Evolutionary conservation across 2,329 filamentous ascomycete genomes (phyloP), one percentile per base, ranked within the genome.

Genomic region (Tolypocladium amazonense): DNA sequence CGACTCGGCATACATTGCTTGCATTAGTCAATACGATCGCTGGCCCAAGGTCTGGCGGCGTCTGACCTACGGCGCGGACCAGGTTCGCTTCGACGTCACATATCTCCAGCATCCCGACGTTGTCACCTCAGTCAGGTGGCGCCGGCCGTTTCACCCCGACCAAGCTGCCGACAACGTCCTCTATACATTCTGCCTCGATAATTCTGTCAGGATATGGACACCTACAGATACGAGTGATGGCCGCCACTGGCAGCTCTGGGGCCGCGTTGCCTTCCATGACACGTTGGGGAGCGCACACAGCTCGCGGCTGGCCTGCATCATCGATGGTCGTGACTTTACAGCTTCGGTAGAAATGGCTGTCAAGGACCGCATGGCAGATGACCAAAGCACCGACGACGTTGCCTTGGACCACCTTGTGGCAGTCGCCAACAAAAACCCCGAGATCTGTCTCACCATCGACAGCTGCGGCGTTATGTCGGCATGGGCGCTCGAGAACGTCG

Each of bases 1-100:
- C 63, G 93, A 96, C 71, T 92, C 90, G 15, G 87, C 87, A 25
- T 86, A 96, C 62, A 90, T 97, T 58, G 93, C 92, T 23, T 92
- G 90, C 1, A 83, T 89, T 15, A 89, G 91, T 50, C 78, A 81
- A 56, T 85, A 90, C 69, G 94, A 97, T 72, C 82, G 88, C 57
- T 77, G 97, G 25, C 86, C 96, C 65, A 97, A 99, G 75, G 83
- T 97, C 67, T 99, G 95, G 94, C 85, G 92, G 63, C 84, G 93
- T 58, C 77, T 96, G 30, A 89, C 88, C 11, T 97, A 93, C 70
- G 91, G 91, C 18, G 82, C 85, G 0, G 88, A 91, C 60, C 88
- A 95, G 65, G 88, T 91, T 45, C 83, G 89, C 60, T 97, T 97
- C 73, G 93, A 97, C 67, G 87, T 96, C 67, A 87, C 87, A 35